A percentile compares a stretch with the other conserved stretches of the same genome.
Evolutionary conservation across 495 filamentous ascomycete genomes (phyloP).

Genomic region (Entonaema liquescens): DNA sequence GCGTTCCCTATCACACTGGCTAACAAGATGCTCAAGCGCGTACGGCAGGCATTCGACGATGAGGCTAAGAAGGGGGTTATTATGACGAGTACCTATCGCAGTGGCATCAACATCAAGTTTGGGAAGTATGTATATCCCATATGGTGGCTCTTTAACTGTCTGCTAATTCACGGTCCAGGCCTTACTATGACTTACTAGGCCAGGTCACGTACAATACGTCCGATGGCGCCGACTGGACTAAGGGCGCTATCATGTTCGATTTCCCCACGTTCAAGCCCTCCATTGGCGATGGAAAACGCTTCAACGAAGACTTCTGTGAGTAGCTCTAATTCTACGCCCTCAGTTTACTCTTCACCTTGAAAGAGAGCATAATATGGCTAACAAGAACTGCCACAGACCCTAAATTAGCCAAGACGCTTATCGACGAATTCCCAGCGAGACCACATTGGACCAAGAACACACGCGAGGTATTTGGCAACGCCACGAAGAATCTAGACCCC

Average conservation of each 20-base stretch:
- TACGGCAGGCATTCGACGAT: conserved; percentile 56
- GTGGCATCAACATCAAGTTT: conserved; percentile 64
- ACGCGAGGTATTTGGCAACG: conserved; percentile 53
- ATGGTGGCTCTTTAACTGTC: neutral
- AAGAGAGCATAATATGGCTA: conserved; percentile 8
- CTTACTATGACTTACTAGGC: conserved; percentile 59
- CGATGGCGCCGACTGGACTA: conserved; percentile 56
- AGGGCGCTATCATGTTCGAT: conserved; percentile 63
- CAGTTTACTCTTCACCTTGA: neutral
- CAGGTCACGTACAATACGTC: conserved; percentile 58
- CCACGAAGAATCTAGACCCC: conserved; percentile 57
- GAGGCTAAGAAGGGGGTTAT: conserved; percentile 50
- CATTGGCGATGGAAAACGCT: conserved; percentile 56
- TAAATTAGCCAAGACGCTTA: conserved; percentile 55
- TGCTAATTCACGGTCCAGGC: conserved; percentile 21
- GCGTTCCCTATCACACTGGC: conserved; percentile 59
- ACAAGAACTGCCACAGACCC: conserved; percentile 43
- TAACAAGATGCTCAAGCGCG: conserved; percentile 58
- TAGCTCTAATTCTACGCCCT: neutral
- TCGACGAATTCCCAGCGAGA: conserved; percentile 58
- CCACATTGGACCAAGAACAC: conserved; percentile 65
- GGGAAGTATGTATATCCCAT: conserved; percentile 33
- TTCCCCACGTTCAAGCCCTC: conserved; percentile 57
- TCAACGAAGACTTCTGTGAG: conserved; percentile 61
- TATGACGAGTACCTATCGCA: conserved; percentile 60